Evolutionary conservation across 768 basidiomycete species (phyloP), one percentile per base, ranked within the genome.

Genomic region (Naematelia aurantialba): DNA sequence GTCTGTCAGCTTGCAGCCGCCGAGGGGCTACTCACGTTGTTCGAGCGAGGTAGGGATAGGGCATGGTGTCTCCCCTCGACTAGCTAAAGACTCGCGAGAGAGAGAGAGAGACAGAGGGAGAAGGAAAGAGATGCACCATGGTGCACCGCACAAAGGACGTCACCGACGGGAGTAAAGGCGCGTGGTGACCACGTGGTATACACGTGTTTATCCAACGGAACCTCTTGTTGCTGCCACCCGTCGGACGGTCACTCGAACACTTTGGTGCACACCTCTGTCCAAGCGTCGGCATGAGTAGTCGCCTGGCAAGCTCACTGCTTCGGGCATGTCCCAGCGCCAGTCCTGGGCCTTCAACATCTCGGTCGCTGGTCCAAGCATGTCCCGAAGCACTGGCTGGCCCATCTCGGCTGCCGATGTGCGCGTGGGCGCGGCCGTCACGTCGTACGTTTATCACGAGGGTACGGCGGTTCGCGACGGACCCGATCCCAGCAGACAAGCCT

Each of bases 31-130:
- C 72, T 69, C 59, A 75, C 70, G 68, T 74, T 24, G 70, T 70
- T 30, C 58, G 61, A 5, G 73, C 75, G 31, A 75, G 69, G 53
- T 76, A 76, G 12, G 75, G 75, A 58, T 58, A 76, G 14, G 61
- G 65, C 69, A 70, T 70, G 42, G 1, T 59, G 42, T 30, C 45
- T 24, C 5, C 13, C 22, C 12, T 12, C 19, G 42, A 12, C 42
- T 12, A 12, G 42, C 12, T 44, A 44, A 19, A 12, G 42, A 12
- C 12, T 12, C 12, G 12, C 42, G 19, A 12, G 42, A 44, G 42
- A 12, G 34, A 17, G 34, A 17, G 34, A 17, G 34, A 17, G 34
- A 17, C 8, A 39, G 8, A 39, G 17, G 17, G 34, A 17, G 34
- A 39, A 39, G 34, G 34, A 17, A 39, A 39, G 34, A 8, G 8